Conservation (phyloP, 2,329 filamentous ascomycete genomes). For the Alternaria infectoria region DNA sequence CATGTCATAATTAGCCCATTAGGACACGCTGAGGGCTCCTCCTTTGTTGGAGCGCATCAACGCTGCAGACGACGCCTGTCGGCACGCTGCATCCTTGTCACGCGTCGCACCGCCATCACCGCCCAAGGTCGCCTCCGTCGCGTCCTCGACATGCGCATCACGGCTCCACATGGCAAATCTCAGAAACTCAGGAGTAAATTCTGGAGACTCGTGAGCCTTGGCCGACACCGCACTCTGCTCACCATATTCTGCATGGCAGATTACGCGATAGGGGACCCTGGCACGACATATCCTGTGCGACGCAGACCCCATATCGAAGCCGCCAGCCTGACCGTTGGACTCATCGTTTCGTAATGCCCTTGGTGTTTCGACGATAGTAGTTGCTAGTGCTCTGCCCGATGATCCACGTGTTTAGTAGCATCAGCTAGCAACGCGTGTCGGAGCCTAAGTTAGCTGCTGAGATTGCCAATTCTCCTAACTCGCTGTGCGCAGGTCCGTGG, state of each 20-base stretch:
- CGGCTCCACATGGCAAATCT: neutral
- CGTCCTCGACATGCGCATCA: conserved; percentile 1
- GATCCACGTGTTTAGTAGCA: conserved; percentile 16
- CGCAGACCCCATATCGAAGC: conserved; percentile 28
- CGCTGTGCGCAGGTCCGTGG: conserved; percentile 13
- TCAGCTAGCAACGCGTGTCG: conserved; percentile 16
- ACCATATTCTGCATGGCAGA: conserved; percentile 33
- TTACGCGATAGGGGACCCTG: conserved; percentile 32
- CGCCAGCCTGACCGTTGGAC: conserved; percentile 19
- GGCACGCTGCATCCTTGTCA: conserved; percentile 17
- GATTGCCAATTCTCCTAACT: conserved; percentile 30
- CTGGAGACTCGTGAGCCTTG: conserved; percentile 8
- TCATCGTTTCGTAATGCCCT: conserved; percentile 23
- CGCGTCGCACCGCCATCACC: conserved; percentile 12
- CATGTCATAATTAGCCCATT: conserved; percentile 36
- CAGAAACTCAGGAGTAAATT: neutral
- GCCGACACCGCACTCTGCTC: conserved; percentile 24
- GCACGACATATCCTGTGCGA: conserved; percentile 38
- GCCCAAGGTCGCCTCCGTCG: neutral
- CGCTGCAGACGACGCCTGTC: conserved; percentile 16
- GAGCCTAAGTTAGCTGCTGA: conserved; percentile 20
- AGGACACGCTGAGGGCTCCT: conserved; percentile 22
- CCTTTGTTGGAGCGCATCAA: conserved; percentile 31
- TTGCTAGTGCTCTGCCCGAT: conserved; percentile 11
- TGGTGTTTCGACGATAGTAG: conserved; percentile 14